phyloP scores from a whole-genome alignment of 2,329 filamentous ascomycete species.

The Aspergillus pseudoviridinutans region DNA sequence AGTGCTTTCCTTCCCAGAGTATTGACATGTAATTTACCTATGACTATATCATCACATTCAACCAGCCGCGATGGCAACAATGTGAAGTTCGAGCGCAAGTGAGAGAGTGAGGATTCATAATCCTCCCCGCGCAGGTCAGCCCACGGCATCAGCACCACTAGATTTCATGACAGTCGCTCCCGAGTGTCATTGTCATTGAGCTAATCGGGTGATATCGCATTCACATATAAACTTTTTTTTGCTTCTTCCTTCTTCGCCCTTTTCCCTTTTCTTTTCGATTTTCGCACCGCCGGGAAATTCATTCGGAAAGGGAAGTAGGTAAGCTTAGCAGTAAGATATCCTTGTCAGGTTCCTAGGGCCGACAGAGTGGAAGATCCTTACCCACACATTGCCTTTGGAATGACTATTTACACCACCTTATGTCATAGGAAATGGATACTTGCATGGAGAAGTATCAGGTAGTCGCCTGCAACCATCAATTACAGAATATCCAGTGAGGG shows the following conservation, averaged over 20 bases:
- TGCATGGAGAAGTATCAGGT: too few relatives aligned
- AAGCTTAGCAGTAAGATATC: neutral
- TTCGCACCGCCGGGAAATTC: too few relatives aligned
- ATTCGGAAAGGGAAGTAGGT: neutral
- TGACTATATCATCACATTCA: neutral
- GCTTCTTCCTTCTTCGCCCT: neutral
- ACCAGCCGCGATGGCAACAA: neutral
- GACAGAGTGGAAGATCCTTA: neutral
- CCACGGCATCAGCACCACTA: neutral
- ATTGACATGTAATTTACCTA: neutral
- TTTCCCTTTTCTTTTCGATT: neutral
- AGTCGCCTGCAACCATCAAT: too few relatives aligned
- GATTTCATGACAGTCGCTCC: neutral
- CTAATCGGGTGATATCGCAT: neutral
- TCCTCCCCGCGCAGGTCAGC: neutral
- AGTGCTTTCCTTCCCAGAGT: neutral
- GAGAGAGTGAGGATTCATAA: neutral
- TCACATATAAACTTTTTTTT: neutral
- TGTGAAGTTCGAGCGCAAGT: neutral
- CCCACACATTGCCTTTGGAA: neutral
- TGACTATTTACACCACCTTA: too few relatives aligned
- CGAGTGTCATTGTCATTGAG: neutral
- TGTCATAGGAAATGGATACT: too few relatives aligned
- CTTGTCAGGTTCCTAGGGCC: neutral
- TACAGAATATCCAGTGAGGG: too few relatives aligned